phyloP scores from a whole-genome alignment of 805 yeast genomes.

The Metschnikowia aberdeeniae region DNA sequence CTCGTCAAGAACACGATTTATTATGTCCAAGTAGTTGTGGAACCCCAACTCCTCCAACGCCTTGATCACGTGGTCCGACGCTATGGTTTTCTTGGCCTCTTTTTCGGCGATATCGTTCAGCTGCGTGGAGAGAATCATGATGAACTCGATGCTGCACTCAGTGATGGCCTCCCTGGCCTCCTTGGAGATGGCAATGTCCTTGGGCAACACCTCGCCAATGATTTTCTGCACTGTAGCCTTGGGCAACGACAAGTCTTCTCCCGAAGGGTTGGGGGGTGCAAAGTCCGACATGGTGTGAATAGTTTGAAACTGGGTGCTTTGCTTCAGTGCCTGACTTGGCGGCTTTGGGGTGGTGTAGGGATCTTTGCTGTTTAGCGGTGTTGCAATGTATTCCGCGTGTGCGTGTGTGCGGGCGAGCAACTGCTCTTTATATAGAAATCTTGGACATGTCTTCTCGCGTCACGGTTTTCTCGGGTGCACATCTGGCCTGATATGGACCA shows the following conservation, averaged over 20 bases:
- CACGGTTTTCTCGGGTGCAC: background rate
- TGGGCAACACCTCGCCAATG: constrained; percentile 81
- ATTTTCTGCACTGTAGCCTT: constrained; percentile 95
- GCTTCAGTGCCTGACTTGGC: background rate
- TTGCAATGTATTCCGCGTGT: constrained; percentile 1
- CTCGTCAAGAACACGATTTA: constrained; percentile 74
- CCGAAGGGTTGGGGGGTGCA: constrained; percentile 24
- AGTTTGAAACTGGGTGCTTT: background rate
- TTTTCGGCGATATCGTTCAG: constrained; percentile 94
- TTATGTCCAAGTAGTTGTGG: constrained; percentile 74
- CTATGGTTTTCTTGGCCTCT: constrained; percentile 93
- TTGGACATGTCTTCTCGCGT: constrained; percentile 2
- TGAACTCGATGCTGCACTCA: constrained; percentile 93
- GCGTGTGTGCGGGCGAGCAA: constrained; percentile 2
- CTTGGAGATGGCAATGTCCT: constrained; percentile 82
- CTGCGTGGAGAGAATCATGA: constrained; percentile 90
- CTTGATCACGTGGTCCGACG: constrained; percentile 90
- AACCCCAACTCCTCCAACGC: constrained; percentile 88
- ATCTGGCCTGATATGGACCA: background rate
- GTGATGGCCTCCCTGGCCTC: constrained; percentile 94
- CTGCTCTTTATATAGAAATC: constrained; percentile 4
- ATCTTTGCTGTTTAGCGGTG: background rate
- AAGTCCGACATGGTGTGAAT: constrained; percentile 35
- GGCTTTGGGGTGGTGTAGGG: background rate
- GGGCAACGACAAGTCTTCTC: constrained; percentile 42